Evolutionary conservation across 331 rosid species (phyloP), one percentile per base, ranked within the genome.

Genomic region (Phaseolus coccineus): DNA sequence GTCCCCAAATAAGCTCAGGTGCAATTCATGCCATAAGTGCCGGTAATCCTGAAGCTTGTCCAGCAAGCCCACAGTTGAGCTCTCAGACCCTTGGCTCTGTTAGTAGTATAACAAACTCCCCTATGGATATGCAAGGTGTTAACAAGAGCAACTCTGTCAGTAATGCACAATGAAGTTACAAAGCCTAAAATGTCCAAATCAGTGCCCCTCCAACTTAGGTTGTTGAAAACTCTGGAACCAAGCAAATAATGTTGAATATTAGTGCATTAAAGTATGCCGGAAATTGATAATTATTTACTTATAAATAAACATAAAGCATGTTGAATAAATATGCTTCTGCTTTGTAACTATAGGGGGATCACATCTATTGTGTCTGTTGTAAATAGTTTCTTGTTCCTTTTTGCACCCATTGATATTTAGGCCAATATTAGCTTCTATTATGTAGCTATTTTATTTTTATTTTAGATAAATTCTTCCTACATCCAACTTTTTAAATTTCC

Each of bases 1-100:
- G 99, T 78, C 99, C 98, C 55, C 91, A 90, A 68, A 74, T 96
- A 85, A 96, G 96, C 85, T 88, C 99, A 9, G 97, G 99, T 66
- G 91, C 97, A 56, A 82, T 96, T 52, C 99, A 90, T 82, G 94
- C 88, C 44, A 84, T 90, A 81, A 90, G 93, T 83, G 85, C 99
- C 14, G 97, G 98, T 55, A 96, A 93, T 83, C 94, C 92, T 5
- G 99, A 91, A 78, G 91, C 87, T 73, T 96, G 98, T 87, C 99
- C 98, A 0, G 93, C 97, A 3, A 95, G 98, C 84, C 97, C 98
- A 64, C 97, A 91, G 90, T 86, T 92, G 88, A 94, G 97, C 83
- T 92, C 98, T 73, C 98, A 94, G 87, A 91, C 97, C 58, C 90
- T 87, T 40, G 98, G 97, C 42, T 92, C 97, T 11, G 96, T 92